Evolutionary conservation across 202 grass and related monocot genomes (phyloP).

Genomic region (Zizania palustris): DNA sequence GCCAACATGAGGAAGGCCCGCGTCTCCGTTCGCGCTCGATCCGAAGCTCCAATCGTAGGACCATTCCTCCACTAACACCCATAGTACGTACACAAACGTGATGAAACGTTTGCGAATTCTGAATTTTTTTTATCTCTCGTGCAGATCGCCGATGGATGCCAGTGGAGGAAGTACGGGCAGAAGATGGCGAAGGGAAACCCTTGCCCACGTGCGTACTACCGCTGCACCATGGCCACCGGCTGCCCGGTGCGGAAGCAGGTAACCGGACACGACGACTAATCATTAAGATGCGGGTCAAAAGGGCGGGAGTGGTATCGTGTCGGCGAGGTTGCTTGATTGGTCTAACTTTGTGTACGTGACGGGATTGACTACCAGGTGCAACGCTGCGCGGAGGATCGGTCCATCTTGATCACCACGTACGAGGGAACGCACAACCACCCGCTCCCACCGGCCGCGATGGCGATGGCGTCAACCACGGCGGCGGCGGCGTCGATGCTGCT

Average conservation of each 20-base stretch:
- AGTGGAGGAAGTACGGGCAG: constrained; percentile 98
- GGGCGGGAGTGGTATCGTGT: neutral
- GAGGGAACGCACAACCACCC: constrained; percentile 94
- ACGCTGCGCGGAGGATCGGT: constrained; percentile 82
- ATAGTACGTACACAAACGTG: neutral
- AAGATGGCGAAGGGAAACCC: constrained; percentile 99
- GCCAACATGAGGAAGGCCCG: constrained; percentile 90
- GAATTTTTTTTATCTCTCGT: neutral
- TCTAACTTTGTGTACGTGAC: constrained; percentile 35
- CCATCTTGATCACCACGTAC: constrained; percentile 88
- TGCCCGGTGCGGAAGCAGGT: constrained; percentile 97
- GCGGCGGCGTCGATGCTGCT: constrained; percentile 86
- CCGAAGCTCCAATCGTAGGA: constrained; percentile 83
- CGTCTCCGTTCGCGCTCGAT: constrained; percentile 87
- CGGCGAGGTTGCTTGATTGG: constrained; percentile 10
- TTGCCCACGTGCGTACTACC: constrained; percentile 90
- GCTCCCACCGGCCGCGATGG: constrained; percentile 85
- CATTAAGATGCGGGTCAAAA: constrained; percentile 18
- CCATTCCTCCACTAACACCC: neutral
- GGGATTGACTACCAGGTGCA: constrained; percentile 63
- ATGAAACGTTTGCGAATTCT: neutral
- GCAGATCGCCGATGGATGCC: constrained; percentile 92
- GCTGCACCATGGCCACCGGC: constrained; percentile 90
- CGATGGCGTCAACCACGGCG: constrained; percentile 92
- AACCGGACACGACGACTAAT: constrained; percentile 11